Conservation (phyloP, 208 protist species). For the Acanthamoeba lugdunensis region DNA sequence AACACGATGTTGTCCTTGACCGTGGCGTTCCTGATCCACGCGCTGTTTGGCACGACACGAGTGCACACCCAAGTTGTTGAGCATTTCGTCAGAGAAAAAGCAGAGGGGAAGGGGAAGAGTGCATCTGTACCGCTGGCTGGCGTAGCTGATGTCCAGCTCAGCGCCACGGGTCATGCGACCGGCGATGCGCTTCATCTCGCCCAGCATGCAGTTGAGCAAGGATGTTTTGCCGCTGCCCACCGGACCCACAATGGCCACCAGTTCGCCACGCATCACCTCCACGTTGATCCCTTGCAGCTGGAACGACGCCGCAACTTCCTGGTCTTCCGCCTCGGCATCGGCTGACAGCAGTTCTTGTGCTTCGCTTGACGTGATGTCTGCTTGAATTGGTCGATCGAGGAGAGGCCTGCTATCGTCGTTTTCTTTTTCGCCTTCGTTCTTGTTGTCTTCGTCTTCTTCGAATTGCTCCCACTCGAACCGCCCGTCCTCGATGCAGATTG, state of each 20-base stretch:
- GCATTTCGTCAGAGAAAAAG: not conserved
- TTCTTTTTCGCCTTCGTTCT: not conserved
- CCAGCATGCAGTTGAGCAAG: conserved; percentile 72
- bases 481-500: not conserved
- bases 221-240: conserved; percentile 80
- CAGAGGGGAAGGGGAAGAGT: not conserved
- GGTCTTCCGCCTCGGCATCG: not conserved
- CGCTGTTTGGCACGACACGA: conserved; percentile 56
- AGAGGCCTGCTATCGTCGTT: not conserved
- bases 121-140: not conserved
- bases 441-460: not conserved
- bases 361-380: not conserved
- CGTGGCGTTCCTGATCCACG: conserved; percentile 92
- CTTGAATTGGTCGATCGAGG: not conserved
- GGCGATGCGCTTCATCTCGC: conserved; percentile 71
- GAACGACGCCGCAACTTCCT: not conserved
- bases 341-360: not conserved
- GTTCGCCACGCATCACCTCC: conserved; percentile 15
- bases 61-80: not conserved
- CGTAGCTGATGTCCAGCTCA: not conserved
- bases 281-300: conserved; percentile 12
- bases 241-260: conserved; percentile 79
- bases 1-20: conserved; percentile 94
- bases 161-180: not conserved
- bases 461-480: not conserved